phyloP scores from a whole-genome alignment of 345 rosid species.

The Rhizophora mangle region DNA sequence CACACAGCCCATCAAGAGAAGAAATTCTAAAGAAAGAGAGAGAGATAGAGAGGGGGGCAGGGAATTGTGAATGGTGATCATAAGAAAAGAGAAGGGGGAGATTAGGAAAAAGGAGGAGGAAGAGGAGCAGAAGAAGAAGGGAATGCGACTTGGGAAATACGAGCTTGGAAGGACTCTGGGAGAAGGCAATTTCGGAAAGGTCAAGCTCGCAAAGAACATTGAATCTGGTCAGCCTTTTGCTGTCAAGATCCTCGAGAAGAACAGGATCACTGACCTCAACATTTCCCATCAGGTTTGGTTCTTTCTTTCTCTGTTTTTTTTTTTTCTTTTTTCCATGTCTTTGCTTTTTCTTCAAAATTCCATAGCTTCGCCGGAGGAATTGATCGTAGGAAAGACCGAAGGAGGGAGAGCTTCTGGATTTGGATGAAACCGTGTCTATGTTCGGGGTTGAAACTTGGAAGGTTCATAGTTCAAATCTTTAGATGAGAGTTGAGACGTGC shows the following conservation, averaged over 20 bases:
- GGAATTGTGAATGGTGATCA: conserved; percentile 18
- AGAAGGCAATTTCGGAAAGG: conserved; percentile 92
- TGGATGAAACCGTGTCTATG: too few species aligned
- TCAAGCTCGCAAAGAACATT: conserved; percentile 61
- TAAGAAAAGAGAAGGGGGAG: neutral
- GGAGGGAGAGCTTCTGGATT: too few species aligned
- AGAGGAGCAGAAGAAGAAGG: conserved; percentile 30
- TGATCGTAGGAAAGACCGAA: too few species aligned
- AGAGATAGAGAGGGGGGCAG: neutral
- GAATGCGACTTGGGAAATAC: conserved; percentile 85
- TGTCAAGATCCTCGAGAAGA: conserved; percentile 81
- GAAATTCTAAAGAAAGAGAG: too few species aligned
- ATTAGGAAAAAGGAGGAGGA: neutral
- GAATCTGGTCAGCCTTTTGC: conserved; percentile 66
- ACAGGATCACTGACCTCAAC: conserved; percentile 59
- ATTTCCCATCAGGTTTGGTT: conserved; percentile 65
- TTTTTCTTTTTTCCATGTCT: neutral
- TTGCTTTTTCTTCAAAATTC: neutral
- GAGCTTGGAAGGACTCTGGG: conserved; percentile 87
- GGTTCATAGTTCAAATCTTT: too few species aligned
- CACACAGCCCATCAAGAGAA: too few species aligned
- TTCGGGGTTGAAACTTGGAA: too few species aligned
- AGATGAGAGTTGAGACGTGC: too few species aligned
- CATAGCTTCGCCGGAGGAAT: neutral
- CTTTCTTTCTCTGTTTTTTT: neutral